Conservation (phyloP, 352 stramenopile genomes). For the Blastocystis sp. region DNA sequence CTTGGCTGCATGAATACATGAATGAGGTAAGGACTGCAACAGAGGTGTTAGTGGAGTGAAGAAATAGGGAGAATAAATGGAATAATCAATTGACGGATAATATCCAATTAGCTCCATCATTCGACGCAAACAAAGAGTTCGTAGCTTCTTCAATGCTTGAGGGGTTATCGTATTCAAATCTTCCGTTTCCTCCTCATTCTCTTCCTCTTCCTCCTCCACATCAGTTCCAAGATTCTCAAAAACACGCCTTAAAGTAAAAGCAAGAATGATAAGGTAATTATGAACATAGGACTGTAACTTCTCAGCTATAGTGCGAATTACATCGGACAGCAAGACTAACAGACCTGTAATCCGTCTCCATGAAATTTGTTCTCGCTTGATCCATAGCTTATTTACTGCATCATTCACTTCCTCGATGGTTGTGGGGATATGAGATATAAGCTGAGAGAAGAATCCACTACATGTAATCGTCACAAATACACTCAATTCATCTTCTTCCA, state of each 20-base stretch:
- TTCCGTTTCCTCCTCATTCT: neutral
- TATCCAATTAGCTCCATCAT: slow-evolving; percentile 13
- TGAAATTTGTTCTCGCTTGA: neutral
- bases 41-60: slow-evolving; percentile 1
- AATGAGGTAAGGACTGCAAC: neutral
- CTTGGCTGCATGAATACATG: neutral
- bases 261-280: slow-evolving; percentile 3
- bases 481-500: neutral
- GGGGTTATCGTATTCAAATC: neutral
- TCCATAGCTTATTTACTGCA: neutral
- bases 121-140: slow-evolving; percentile 11
- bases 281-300: slow-evolving; percentile 29
- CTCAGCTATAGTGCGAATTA: neutral
- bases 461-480: slow-evolving; percentile 7
- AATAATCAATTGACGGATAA: neutral
- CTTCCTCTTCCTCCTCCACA: neutral
- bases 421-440: neutral
- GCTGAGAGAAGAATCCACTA: neutral
- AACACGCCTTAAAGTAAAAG: neutral
- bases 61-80: slow-evolving; percentile 43
- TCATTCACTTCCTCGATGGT: neutral
- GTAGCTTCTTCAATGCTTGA: neutral
- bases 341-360: neutral
- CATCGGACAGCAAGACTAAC: slow-evolving; percentile 22
- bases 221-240: neutral